Percentiles rank a stretch among this genome's conserved stretches.
These are phyloP conservation scores for Sporodiniella umbellata DNA, from an alignment of 371 early-diverging fungal genomes.

Conservation along the genomic window DNA sequence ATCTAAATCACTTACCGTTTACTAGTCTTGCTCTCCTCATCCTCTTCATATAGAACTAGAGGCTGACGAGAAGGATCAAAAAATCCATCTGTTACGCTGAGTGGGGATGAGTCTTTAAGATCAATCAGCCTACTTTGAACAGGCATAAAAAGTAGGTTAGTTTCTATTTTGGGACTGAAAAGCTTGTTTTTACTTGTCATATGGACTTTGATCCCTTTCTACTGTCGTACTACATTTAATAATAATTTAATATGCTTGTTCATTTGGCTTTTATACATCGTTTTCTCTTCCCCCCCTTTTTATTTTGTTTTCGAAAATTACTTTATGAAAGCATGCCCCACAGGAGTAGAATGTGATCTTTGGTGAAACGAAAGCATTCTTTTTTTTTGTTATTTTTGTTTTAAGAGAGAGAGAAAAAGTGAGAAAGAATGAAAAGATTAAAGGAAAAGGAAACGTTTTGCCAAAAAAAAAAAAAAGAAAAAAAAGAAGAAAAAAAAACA, in stretches of 20 bases:
- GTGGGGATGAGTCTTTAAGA: not conserved
- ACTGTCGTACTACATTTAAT: not conserved
- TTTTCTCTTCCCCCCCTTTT: no score
- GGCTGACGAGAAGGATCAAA: constrained; percentile 6
- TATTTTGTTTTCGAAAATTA: no score
- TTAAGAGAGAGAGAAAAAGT: not conserved
- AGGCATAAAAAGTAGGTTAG: no score
- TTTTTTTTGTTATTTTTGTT: no score
- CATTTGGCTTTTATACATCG: not conserved
- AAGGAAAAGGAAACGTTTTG: not conserved
- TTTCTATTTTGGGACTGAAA: no score
- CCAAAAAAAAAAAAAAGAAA: not conserved
- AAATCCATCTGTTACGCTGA: not conserved
- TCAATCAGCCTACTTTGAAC: not conserved
- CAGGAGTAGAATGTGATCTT: constrained; percentile 22
- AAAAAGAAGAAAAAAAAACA: not conserved
- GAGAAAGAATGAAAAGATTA: not conserved
- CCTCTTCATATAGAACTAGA: not conserved
- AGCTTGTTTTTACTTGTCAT: not conserved
- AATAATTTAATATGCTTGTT: not conserved
- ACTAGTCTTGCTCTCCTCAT: not conserved
- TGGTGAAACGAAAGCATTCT: constrained; percentile 17
- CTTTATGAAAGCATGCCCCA: constrained; percentile 20
- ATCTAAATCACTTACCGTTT: not conserved
- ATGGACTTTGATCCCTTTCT: not conserved